Base-by-base conservation (phyloP, 768 basidiomycete genomes). In the Termitomyces sp. region DNA sequence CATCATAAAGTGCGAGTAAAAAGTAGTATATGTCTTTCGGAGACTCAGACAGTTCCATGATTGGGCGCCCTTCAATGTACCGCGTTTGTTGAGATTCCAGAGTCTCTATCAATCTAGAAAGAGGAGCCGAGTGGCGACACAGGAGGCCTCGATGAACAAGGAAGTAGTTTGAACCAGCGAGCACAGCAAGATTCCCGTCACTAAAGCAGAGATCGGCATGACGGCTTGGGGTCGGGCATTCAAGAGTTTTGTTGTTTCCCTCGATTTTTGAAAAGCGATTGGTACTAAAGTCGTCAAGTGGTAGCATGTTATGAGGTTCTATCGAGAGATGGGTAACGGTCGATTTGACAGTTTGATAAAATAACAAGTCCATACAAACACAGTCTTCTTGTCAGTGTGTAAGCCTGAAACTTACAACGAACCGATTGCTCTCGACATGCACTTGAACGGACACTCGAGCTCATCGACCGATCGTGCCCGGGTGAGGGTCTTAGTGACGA, bases 181-280 rank as follows among this genome's bases (percentile, higher is more conserved):
- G 77, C 33, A 92, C 69, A 16, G 82, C 86, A 46, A 91, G 69
- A 64, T 89, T 90, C 20, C 87, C 89, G 67, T 91, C 89, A 35
- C 75, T 73, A 62, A 91, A 89, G 68, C 75, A 86, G 18, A 90
- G 73, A 49, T 80, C 77, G 18, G 75, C 75, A 66, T 86, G 82
- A 59, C 79, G 74, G 57, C 66, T 72, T 16, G 72, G 77, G 36
- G 57, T 33, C 35, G 50, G 48, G 14, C 30, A 38, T 50, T 64
- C 63, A 32, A 56, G 32, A 16, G 35, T 28, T 53, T 62, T 67
- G 13, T 41, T 26, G 26, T 50, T 40, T 58, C 62, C 63, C 30
- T 10, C 56, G 4, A 50, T 60, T 59, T 60, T 63, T 49, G 71
- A 71, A 61, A 75, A 76, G 36, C 75, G 71, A 66, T 81, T 82